Evolutionary conservation across 2,329 filamentous ascomycete species (phyloP), one percentile per base, ranked within the genome.

Genomic region (Exophiala bonariae): DNA sequence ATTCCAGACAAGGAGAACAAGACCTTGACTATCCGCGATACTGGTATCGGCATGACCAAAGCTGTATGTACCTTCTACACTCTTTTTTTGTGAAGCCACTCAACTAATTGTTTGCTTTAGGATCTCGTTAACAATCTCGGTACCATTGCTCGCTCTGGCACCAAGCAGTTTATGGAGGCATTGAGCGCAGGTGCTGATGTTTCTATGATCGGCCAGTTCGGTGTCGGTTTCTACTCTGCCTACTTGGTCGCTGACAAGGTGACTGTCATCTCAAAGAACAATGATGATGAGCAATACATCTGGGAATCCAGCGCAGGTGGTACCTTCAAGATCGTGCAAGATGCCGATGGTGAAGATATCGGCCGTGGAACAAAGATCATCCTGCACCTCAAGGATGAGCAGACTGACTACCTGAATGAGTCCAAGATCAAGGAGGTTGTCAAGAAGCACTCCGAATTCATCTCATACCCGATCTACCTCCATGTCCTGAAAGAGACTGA

Each of bases 361-460:
- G 91, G 91, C 71, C 92, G 93, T 66, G 93, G 93, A 72, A 95
- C 90, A 73, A 91, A 95, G 85, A 95, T 99, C 72, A 85, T 97
- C 75, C 89, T 99, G 55, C 89, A 97, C 82, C 82, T 99, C 68
- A 99, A 99, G 88, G 93, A 99, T 64, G 93, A 99, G 84, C 93
- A 99, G 82, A 81, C 80, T 59, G 93, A 97, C 74, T 99, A 96
- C 85, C 81, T 97, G 62, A 95, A 97, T 76, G 93, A 99, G 87
- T 82, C 82, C 81, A 93, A 92, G 83, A 87, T 99, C 82, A 99
- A 99, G 88, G 93, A 99, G 82, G 92, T 99, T 61, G 91, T 99
- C 82, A 97, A 97, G 90, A 99, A 99, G 89, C 93, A 99, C 87
- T 97, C 93, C 70, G 93, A 99, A 81, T 99, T 99, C 83, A 99